A percentile compares a stretch with the other conserved stretches of the same genome.
phyloP scores from a whole-genome alignment of 1,139 yeast species.

The Petasospora rhodanensis region DNA sequence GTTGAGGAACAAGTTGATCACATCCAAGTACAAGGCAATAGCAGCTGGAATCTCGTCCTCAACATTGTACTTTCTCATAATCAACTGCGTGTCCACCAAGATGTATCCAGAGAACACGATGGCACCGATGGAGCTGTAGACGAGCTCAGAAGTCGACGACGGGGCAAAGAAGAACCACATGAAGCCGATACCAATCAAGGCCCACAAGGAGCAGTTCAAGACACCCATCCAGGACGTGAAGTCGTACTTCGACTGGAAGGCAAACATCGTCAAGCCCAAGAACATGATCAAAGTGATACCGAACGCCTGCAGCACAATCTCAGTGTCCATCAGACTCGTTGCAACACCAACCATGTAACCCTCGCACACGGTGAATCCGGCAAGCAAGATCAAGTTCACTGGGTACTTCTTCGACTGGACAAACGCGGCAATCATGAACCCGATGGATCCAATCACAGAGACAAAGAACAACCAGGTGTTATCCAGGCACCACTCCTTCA shows the following conservation, averaged over 20 bases:
- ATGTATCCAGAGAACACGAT: constrained; percentile 68
- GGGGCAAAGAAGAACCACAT: constrained; percentile 66
- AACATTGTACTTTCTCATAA: constrained; percentile 75
- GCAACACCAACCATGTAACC: constrained; percentile 69
- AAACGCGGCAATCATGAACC: constrained; percentile 55
- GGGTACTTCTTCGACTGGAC: constrained; percentile 65
- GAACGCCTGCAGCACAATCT: constrained; percentile 66
- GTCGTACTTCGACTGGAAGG: constrained; percentile 80
- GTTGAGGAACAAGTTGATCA: constrained; percentile 73
- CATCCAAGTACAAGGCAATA: constrained; percentile 71
- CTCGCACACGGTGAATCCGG: constrained; percentile 69
- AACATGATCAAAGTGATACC: constrained; percentile 66
- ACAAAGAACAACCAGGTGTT: constrained; percentile 61
- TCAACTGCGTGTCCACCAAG: constrained; percentile 75
- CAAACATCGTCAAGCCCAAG: constrained; percentile 69
- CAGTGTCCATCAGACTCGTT: constrained; percentile 60
- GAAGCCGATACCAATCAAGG: constrained; percentile 69
- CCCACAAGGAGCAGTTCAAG: constrained; percentile 58
- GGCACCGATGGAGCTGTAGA: constrained; percentile 73
- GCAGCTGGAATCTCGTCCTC: constrained; percentile 86
- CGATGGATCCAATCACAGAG: constrained; percentile 55
- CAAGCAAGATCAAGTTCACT: constrained; percentile 52
- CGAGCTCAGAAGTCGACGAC: constrained; percentile 48
- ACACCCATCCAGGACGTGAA: constrained; percentile 70
- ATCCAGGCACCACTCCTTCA: constrained; percentile 54